Base-by-base conservation (phyloP, 306 rosid species). In the Chamaecrista fasciculata region DNA sequence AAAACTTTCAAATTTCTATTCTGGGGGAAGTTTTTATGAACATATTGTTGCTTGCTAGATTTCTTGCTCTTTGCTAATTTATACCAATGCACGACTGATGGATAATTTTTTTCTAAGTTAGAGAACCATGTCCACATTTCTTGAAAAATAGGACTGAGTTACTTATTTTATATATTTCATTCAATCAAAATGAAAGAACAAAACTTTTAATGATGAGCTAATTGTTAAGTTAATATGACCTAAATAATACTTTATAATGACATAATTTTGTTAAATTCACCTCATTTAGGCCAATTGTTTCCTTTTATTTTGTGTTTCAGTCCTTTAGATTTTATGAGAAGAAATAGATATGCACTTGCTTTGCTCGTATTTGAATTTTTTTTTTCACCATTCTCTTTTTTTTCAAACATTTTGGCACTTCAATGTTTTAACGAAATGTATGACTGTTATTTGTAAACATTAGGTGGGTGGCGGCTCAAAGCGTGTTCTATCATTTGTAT, bases 391-490 rank as follows among this genome's bases (percentile, higher is more conserved):
- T n/a, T n/a, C n/a, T n/a, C n/a, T n/a, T n/a, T n/a, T n/a, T n/a
- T n/a, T n/a, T n/a, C n/a, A n/a, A n/a, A n/a, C n/a, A n/a, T n/a
- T n/a, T n/a, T n/a, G 11, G n/a, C 53, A 24, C 36, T 69, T 69
- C 14, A 42, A 28, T 40, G 11, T 60, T 52, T 8, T 51, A 19
- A 29, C 25, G 72, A 55, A 56, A 47, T 19, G n/a, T 66, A 10
- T 53, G 49, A 24, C 26, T 21, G 29, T 28, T 65, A 50, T 28
- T 49, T 77, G 53, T 60, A 37, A 46, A 49, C 48, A 51, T 72
- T 78, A 92, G 97, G 97, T 92, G 97, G 98, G 69, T 92, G 73
- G 98, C 86, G 0, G 96, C 98, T 19, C 98, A 92, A 79, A 92
- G 98, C 47, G 82, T 92, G 69, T 92, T 92, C 76, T 92, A 92